These are phyloP conservation scores for Pichia sorboxylosa DNA, from an alignment of 1,139 yeast genomes.

Conservation along the genomic window DNA sequence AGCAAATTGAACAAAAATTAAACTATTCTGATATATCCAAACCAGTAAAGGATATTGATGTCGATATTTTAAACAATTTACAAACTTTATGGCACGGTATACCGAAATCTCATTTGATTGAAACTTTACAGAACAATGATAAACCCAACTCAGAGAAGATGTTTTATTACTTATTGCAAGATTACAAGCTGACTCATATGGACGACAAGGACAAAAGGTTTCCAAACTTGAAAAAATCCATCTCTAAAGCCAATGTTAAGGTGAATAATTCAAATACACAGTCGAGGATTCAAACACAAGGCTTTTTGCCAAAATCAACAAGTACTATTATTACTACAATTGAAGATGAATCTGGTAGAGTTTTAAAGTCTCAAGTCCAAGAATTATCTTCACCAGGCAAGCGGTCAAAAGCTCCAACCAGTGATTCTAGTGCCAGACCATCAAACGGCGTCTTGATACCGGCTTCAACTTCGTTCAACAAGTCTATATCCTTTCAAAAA, in stretches of 20 bases:
- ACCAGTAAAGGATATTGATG: slow-evolving; percentile 34
- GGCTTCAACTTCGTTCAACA: slow-evolving; percentile 28
- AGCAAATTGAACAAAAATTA: slow-evolving; percentile 23
- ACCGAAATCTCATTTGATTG: slow-evolving; percentile 42
- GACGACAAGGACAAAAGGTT: slow-evolving; percentile 1
- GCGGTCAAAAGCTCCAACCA: not conserved
- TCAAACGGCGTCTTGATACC: too few species aligned
- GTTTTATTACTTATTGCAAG: slow-evolving; percentile 53
- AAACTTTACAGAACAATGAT: slow-evolving; percentile 43
- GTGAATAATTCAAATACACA: not conserved
- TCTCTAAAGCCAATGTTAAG: slow-evolving; percentile 2
- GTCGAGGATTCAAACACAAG: too few species aligned
- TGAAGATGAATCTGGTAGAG: slow-evolving; percentile 27
- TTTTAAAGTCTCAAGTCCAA: slow-evolving; percentile 17
- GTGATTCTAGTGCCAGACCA: slow-evolving; percentile 20
- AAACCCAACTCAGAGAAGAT: slow-evolving; percentile 67
- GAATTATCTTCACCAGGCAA: slow-evolving; percentile 7
- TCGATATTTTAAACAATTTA: slow-evolving; percentile 53
- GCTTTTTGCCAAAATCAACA: slow-evolving; percentile 23
- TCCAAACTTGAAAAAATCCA: slow-evolving; percentile 7
- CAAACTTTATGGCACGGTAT: slow-evolving; percentile 69
- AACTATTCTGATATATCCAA: slow-evolving; percentile 23
- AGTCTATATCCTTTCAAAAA: slow-evolving; percentile 26
- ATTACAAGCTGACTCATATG: slow-evolving; percentile 39
- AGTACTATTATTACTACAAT: slow-evolving; percentile 35